A percentile compares a stretch with the other conserved stretches of the same genome.
Evolutionary conservation across 805 yeast species (phyloP).

Genomic region (Zygotorulaspora chibaensis): DNA sequence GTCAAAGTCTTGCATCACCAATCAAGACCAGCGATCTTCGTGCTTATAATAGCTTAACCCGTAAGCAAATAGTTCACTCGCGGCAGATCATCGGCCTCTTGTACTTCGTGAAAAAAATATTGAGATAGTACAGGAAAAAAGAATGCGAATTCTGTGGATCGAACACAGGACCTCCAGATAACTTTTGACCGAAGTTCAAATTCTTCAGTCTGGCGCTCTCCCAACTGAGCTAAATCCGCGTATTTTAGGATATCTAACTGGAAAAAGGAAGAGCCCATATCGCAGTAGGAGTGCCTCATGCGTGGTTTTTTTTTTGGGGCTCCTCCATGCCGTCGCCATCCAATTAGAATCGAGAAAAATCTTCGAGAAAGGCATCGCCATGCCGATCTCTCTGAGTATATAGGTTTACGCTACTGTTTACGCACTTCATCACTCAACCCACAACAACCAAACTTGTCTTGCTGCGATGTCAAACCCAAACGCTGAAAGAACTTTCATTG

Average conservation of each 20-base stretch:
- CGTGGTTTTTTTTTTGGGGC: too few species aligned
- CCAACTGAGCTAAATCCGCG: slow-evolving; percentile 44
- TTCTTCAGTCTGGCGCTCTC: slow-evolving; percentile 45
- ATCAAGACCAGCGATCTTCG: not conserved
- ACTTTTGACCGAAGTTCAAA: slow-evolving; percentile 20
- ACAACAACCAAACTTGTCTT: not conserved
- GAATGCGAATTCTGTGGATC: slow-evolving; percentile 63
- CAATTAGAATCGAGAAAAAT: slow-evolving; percentile 1
- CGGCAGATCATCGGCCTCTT: not conserved
- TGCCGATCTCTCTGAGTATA: not conserved
- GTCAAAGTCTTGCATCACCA: not conserved
- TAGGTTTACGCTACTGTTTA: not conserved
- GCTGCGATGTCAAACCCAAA: slow-evolving; percentile 17
- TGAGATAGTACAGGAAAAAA: slow-evolving; percentile 10
- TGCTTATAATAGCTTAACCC: not conserved
- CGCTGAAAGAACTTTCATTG: slow-evolving; percentile 85
- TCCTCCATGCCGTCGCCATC: too few species aligned
- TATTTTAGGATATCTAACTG: not conserved
- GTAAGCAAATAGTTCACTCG: not conserved
- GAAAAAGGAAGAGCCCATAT: not conserved
- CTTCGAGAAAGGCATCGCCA: not conserved
- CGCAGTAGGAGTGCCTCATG: not conserved
- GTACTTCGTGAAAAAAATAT: not conserved
- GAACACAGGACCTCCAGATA: slow-evolving; percentile 72
- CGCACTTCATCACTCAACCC: not conserved